Conservation (phyloP, 2,329 filamentous ascomycete species). For the Venturia aucupariae region DNA sequence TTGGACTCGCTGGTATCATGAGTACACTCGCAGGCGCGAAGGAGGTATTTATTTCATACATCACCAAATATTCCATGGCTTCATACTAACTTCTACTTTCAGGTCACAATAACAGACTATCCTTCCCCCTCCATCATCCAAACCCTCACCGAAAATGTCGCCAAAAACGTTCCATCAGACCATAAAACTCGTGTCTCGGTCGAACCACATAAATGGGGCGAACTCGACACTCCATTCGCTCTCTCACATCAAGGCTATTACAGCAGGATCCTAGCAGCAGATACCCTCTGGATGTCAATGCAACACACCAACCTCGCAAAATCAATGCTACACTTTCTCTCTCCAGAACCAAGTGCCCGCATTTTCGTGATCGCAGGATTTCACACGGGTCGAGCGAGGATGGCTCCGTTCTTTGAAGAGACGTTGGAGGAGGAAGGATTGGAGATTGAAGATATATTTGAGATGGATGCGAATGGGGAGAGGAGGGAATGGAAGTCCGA, state of each 20-base stretch:
- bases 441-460: conserved; percentile 56
- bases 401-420: conserved; percentile 56
- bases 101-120: conserved; percentile 58
- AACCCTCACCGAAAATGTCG: conserved; percentile 50
- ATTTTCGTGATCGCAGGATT: conserved; percentile 62
- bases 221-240: conserved; percentile 36
- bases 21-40: conserved; percentile 36
- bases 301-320: conserved; percentile 57
- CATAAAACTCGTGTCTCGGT: conserved; percentile 36
- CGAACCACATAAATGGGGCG: conserved; percentile 58
- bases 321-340: conserved; percentile 56
- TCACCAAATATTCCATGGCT: background rate
- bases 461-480: conserved; percentile 56
- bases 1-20: conserved; percentile 39
- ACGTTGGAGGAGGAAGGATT: conserved; percentile 40
- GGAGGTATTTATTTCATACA: conserved; percentile 26
- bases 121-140: conserved; percentile 51
- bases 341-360: conserved; percentile 34
- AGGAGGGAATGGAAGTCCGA: conserved; percentile 50
- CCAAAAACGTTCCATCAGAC: conserved; percentile 38
- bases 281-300: conserved; percentile 68
- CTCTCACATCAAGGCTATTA: conserved; percentile 35
- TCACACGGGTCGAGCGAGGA: conserved; percentile 58
- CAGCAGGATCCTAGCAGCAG: conserved; percentile 57
- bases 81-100: background rate